These are phyloP conservation scores for Cladosporium cucumerinum DNA, from an alignment of 2,329 filamentous ascomycete species.

Conservation along the genomic window DNA sequence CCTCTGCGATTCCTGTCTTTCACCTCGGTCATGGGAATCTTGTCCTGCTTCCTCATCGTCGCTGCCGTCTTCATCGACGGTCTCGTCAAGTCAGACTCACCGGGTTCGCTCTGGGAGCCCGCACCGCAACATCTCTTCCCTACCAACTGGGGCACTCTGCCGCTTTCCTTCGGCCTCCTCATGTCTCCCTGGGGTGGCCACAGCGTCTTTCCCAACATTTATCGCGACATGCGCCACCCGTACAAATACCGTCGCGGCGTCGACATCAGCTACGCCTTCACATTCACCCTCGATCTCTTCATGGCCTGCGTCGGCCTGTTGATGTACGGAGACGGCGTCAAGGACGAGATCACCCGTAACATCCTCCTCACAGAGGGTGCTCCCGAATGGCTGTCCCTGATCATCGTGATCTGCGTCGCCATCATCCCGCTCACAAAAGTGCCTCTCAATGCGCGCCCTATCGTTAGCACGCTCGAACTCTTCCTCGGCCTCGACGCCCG, in stretches of 20 bases:
- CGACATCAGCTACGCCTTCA: constrained; percentile 79
- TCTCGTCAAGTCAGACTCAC: constrained; percentile 72
- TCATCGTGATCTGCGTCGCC: constrained; percentile 81
- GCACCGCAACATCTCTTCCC: constrained; percentile 79
- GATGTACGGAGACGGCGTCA: constrained; percentile 91
- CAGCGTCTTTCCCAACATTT: constrained; percentile 79
- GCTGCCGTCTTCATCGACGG: constrained; percentile 79
- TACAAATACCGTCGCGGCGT: constrained; percentile 75
- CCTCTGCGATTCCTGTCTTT: constrained; percentile 82
- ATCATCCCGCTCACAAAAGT: constrained; percentile 95
- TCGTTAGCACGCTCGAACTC: constrained; percentile 80
- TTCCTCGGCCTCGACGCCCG: constrained; percentile 67
- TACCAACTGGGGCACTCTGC: constrained; percentile 79
- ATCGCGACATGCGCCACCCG: constrained; percentile 74
- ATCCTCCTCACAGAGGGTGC: constrained; percentile 74
- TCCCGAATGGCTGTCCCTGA: constrained; percentile 66
- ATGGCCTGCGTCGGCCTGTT: constrained; percentile 82
- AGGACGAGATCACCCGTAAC: constrained; percentile 87
- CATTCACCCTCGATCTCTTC: constrained; percentile 72
- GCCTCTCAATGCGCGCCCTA: constrained; percentile 66
- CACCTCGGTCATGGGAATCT: constrained; percentile 87
- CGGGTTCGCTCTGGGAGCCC: constrained; percentile 80
- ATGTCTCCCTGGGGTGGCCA: constrained; percentile 78
- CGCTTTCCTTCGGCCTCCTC: constrained; percentile 82
- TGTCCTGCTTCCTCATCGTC: constrained; percentile 86